Evolutionary conservation across 352 stramenopile species (phyloP), one percentile per base, ranked within the genome.

Genomic region (Phytopythium kandeliae): DNA sequence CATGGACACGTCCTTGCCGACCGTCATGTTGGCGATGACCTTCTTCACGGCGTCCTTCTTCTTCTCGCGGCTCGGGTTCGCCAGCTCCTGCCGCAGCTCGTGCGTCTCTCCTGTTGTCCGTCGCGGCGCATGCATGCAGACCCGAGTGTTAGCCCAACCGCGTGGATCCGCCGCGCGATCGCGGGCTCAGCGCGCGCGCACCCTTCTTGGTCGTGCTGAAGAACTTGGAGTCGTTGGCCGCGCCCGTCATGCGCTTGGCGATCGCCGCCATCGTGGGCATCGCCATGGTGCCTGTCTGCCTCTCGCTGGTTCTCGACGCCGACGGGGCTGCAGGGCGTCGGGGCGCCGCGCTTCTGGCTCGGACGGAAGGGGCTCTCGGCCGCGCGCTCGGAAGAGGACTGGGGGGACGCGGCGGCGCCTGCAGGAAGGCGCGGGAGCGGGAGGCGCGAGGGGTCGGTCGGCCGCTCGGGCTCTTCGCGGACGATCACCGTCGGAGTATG

Each of bases 11-110:
- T 99, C 96, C 65, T 99, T 99, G 44, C 97, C 97, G 33, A 99
- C 95, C 5, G 97, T 99, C 96, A 99, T 99, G 70, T 95, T 97
- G 21, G 96, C 97, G 69, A 99, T 99, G 37, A 99, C 96, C 67
- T 99, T 99, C 79, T 99, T 99, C 40, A 99, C 96, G 3, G 97
- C 97, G 65, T 99, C 96, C 51, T 98, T 98, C 79, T 99, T 99
- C 65, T 97, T 97, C 57, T 97, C 91, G 28, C 92, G 86, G 63
- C 98, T 97, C 50, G 91, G 96, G 63, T 97, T 98, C 58, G 97
- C 89, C 36, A 99, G 79, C 66, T 99, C 97, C 65, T 98, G 83
- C 28, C 96, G 92, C 47, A 99, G 77, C 69, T 99, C 97, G 62
- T 99, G 95, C 51, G 97, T 98, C 71, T 98, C 93, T 21, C 86